Evolutionary conservation across 176 grass and related monocot species (phyloP).

Genomic region (Typha latifolia): DNA sequence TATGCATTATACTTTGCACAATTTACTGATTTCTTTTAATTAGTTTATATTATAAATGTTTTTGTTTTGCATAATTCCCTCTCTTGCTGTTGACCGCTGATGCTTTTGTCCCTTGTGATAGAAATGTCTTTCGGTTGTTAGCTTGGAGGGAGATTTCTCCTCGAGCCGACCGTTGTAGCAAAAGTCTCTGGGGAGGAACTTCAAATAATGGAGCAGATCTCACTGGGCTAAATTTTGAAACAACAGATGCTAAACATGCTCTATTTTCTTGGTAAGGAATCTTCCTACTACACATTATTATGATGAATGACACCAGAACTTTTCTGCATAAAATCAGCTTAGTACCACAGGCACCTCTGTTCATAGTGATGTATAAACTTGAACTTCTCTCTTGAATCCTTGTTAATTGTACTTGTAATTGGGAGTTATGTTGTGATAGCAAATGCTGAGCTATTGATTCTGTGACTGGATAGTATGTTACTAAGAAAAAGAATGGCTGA

Average conservation of each 20-base stretch:
- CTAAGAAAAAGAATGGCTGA: neutral
- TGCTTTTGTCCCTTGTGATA: slow-evolving; percentile 13
- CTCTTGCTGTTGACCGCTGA: neutral
- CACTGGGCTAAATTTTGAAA: slow-evolving; percentile 35
- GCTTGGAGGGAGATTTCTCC: slow-evolving; percentile 73
- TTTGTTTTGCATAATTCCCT: too few relatives aligned
- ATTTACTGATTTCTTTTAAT: too few relatives aligned
- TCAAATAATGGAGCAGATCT: slow-evolving; percentile 21
- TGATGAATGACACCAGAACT: too few relatives aligned
- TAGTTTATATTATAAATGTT: too few relatives aligned
- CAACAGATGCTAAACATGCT: slow-evolving; percentile 58
- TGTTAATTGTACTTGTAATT: slow-evolving; percentile 2
- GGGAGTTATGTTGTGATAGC: neutral
- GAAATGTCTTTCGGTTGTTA: slow-evolving; percentile 84
- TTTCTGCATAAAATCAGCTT: too few relatives aligned
- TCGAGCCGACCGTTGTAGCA: slow-evolving; percentile 61
- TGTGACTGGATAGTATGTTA: neutral
- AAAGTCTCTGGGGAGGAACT: slow-evolving; percentile 49
- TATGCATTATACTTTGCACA: too few relatives aligned
- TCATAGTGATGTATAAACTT: neutral
- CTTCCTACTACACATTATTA: too few relatives aligned
- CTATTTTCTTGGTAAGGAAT: slow-evolving; percentile 75
- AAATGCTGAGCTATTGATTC: slow-evolving; percentile 4
- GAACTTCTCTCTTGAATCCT: neutral
- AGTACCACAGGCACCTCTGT: too few relatives aligned